Base-by-base conservation (phyloP, 2,329 filamentous ascomycete genomes). In the Curvularia lunata region DNA sequence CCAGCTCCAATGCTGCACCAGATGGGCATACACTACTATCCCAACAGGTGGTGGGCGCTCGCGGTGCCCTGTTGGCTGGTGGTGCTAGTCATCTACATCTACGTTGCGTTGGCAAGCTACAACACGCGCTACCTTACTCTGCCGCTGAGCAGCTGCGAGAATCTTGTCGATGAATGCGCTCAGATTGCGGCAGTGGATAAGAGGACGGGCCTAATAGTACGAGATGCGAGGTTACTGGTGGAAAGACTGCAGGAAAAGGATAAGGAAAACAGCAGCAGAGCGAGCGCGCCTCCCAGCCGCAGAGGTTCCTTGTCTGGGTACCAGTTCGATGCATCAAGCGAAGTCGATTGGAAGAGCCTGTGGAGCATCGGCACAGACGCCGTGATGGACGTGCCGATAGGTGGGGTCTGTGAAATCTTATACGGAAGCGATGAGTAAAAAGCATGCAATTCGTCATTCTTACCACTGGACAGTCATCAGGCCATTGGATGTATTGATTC, bases 341-440 rank as follows among this genome's bases (percentile, higher is more conserved):
- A 80, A 48, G 77, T 85, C 63, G 85, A 92, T 71, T 98, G 95
- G 94, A 88, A 84, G 70, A 84, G 83, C 57, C 83, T 96, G 18
- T 99, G 95, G 95, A 92, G 88, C 70, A 88, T 91, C 68, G 92
- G 95, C 18, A 99, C 95, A 0, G 95, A 99, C 82, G 95, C 92
- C 1, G 95, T 98, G 7, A 91, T 99, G 91, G 95, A 99, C 79
- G 89, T 99, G 48, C 95, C 95, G 7, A 85, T 98, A 64, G 93
- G 92, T 9, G 95, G 94, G 0, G 94, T 98, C 1, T 98, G 94
- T 73, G 93, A 99, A 80, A 88, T 99, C 32, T 75, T 99, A 21
- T 99, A 98, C 77, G 93, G 92, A 0, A 84, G 86, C 13, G 67
- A 61, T 7, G 56, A 65, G n/a, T 59, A 21, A 21, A 52, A n/a